phyloP scores from a whole-genome alignment of 2,329 filamentous ascomycete genomes.

The Cucurbitaria berberidis region DNA sequence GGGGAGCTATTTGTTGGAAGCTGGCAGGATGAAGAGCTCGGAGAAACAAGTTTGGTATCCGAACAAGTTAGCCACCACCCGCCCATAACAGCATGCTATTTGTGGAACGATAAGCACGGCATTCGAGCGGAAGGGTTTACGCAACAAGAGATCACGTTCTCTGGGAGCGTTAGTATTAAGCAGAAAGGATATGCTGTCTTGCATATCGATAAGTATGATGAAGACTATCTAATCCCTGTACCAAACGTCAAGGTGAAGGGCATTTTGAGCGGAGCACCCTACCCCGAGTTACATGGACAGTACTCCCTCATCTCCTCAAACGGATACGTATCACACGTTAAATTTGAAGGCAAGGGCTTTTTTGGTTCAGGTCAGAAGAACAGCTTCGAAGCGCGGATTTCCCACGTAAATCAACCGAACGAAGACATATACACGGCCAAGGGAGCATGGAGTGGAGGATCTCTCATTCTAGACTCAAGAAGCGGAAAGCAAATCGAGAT shows the following conservation, averaged over 20 bases:
- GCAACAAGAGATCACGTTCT: slow-evolving; percentile 56
- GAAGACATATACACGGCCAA: slow-evolving; percentile 47
- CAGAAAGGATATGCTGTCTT: slow-evolving; percentile 55
- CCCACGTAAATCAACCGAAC: slow-evolving; percentile 41
- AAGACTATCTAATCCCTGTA: slow-evolving; percentile 55
- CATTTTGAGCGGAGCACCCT: slow-evolving; percentile 51
- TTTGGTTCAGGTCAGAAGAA: slow-evolving; percentile 52
- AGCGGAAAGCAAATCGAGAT: slow-evolving; percentile 46
- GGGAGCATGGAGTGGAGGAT: slow-evolving; percentile 52
- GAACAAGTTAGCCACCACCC: slow-evolving; percentile 58
- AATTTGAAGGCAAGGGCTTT: slow-evolving; percentile 53
- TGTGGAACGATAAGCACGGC: slow-evolving; percentile 54
- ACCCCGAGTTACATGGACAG: slow-evolving; percentile 52
- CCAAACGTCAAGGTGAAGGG: slow-evolving; percentile 56
- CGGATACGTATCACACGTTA: slow-evolving; percentile 51
- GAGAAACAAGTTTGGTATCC: slow-evolving; percentile 50
- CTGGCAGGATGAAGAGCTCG: slow-evolving; percentile 40
- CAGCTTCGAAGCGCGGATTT: slow-evolving; percentile 48
- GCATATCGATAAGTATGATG: slow-evolving; percentile 52
- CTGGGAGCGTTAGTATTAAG: slow-evolving; percentile 53
- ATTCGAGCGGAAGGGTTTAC: slow-evolving; percentile 55
- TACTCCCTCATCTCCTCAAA: slow-evolving; percentile 52
- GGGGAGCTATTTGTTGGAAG: slow-evolving; percentile 55
- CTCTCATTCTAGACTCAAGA: slow-evolving; percentile 45
- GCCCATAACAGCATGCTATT: slow-evolving; percentile 55